Base-by-base conservation (phyloP, 352 stramenopile species). In the Phytopythium vexans region DNA sequence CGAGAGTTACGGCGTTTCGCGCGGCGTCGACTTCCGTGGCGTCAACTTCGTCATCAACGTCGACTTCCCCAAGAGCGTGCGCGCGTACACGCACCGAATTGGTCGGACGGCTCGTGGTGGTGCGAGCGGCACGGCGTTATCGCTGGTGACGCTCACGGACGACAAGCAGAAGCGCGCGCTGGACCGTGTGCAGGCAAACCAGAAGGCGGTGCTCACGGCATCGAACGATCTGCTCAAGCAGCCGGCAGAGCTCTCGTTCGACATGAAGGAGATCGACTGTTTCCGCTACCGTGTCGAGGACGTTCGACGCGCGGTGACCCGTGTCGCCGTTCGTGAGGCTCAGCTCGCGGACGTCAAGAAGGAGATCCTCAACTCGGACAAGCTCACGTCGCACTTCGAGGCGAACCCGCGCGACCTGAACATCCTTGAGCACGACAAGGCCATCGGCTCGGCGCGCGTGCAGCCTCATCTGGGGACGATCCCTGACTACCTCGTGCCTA, bases 11-110 rank as follows among this genome's bases (percentile, higher is more conserved):
- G 97, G 96, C 35, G 95, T 99, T 5, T 93, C 93, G 8, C 92
- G 98, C 60, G 98, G 98, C 55, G 85, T 99, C 41, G 98, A 99
- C 62, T 99, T 99, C 79, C 86, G 93, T 35, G 94, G 92, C 55
- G 97, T 99, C 34, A 97, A 90, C 31, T 99, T 99, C 73, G 97
- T 99, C 35, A 86, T 99, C 56, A 99, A 99, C 73, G 94, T 99
- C 15, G 97, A 99, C 64, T 97, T 99, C 61, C 97, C 98, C 2
- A 81, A 82, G 27, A 98, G 92, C 52, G 70, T 96, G 21, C 77
- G 88, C 53, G 96, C 94, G 31, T 99, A 99, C 74, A 98, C 94
- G 33, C 98, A 99, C 79, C 89, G 97, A 42, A 97, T 99, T 56
- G 98, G 98, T 11, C 89, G 98, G 57, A 99, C 97, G 11, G 97